Evolutionary conservation across 2,329 filamentous ascomycete species (phyloP), one percentile per base, ranked within the genome.

Genomic region (Nemania sp.): DNA sequence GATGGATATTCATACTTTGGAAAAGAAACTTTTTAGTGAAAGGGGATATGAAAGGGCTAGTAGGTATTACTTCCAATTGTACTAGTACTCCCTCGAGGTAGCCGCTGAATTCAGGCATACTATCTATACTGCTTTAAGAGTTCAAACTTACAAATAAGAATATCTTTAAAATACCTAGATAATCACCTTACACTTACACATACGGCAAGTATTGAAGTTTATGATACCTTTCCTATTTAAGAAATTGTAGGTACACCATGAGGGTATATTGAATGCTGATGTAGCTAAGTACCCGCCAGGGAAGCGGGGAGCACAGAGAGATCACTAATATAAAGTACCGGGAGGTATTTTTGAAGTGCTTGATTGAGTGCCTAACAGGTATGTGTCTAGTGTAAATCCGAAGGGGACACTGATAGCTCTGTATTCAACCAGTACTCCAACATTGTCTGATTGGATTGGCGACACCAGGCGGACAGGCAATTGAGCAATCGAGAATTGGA

Each of bases 341-440:
- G 25, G 3, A 29, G 7, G 25, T 29, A 29, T 29, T 48, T 29
- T 48, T n/a, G 47, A 50, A 47, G 54, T 47, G 34, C 51, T 40
- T 51, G 34, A 50, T 55, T 52, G 46, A 56, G 55, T 34, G 54
- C 40, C 39, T 54, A 57, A 51, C 4, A 29, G 25, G 25, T 29
- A 29, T 7, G 4, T 29, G 7, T 29, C 25, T 29, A 29, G 25
- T 29, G 25, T 29, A 29, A 29, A 9, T 45, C 45, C 32, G 13
- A 51, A 51, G 15, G 37, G 37, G 4, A 43, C 32, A 54, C 48
- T 45, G 52, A 40, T 60, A 29, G 40, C 39, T 53, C 15, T 49
- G 47, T 54, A 52, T 32, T 42, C 45, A 47, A 52, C 48, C 60
- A 57, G 18, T 18, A 54, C 47, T 60, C 35, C 40, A 29, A 29